Percentiles rank a stretch among this genome's conserved stretches.
Evolutionary conservation across 345 rosid genomes (phyloP).

Genomic region (Syzygium aqueum): DNA sequence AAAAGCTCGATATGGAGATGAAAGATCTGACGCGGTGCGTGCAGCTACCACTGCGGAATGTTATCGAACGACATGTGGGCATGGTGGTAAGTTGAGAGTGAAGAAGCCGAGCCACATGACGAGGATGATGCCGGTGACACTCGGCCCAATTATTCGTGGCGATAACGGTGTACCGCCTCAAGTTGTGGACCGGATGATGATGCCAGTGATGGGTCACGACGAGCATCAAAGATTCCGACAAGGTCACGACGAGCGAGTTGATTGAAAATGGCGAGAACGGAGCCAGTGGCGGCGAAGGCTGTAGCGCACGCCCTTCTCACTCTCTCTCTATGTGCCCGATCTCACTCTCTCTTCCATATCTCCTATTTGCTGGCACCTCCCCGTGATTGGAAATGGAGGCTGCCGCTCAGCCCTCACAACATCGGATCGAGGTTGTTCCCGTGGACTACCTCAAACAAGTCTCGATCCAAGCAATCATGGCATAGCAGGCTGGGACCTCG

Average conservation of each 20-base stretch:
- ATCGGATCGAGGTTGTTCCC: background rate
- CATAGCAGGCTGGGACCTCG: slow-evolving; percentile 22
- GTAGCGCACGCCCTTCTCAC: background rate
- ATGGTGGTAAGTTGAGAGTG: too few relatives aligned
- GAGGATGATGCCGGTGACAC: too few relatives aligned
- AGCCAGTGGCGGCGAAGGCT: background rate
- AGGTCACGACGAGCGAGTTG: background rate
- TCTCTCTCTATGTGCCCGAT: background rate
- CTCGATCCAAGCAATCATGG: background rate
- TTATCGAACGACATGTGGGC: too few relatives aligned
- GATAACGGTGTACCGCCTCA: background rate
- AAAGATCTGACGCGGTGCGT: too few relatives aligned
- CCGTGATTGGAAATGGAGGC: background rate
- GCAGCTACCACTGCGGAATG: too few relatives aligned
- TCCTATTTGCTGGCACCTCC: background rate
- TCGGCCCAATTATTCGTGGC: background rate
- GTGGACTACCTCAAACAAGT: background rate
- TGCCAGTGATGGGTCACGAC: background rate
- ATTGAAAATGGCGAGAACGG: background rate
- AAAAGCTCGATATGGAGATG: too few relatives aligned
- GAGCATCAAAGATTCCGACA: background rate
- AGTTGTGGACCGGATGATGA: background rate
- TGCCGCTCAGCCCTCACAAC: accelerated
- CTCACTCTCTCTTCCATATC: background rate
- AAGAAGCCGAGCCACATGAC: background rate